Conservation (phyloP, 1,284 basidiomycete species). For the Pyrrhoderma lamaoense region DNA sequence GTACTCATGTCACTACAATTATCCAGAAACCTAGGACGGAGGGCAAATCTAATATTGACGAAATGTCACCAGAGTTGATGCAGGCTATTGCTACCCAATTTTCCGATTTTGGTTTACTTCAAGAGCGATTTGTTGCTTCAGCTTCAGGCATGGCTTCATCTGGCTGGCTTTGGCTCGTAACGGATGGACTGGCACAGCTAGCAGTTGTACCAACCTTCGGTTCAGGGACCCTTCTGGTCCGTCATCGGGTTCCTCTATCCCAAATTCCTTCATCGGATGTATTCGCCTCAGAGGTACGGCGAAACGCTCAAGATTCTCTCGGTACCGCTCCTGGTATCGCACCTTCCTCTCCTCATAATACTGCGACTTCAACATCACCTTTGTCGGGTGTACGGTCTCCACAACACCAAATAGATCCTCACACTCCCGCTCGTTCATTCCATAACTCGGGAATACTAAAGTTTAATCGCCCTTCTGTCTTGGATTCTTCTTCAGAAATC, state of each 20-base stretch:
- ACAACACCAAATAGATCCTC: slow-evolving; percentile 23
- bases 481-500: neutral
- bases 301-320: neutral
- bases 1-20: neutral
- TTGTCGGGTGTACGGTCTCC: slow-evolving; percentile 27
- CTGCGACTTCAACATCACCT: slow-evolving; percentile 26
- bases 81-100: slow-evolving; percentile 45
- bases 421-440: slow-evolving; percentile 25
- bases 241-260: slow-evolving; percentile 34
- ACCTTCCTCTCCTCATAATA: neutral
- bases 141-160: slow-evolving; percentile 73
- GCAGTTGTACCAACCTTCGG: slow-evolving; percentile 84
- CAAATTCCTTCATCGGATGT: neutral
- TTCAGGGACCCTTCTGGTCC: slow-evolving; percentile 81
- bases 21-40: slow-evolving; percentile 46
- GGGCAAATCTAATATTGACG: slow-evolving; percentile 34
- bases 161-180: slow-evolving; percentile 87
- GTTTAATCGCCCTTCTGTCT: neutral
- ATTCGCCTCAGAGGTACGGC: neutral
- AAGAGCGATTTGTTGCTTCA: slow-evolving; percentile 71
- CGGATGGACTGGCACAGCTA: slow-evolving; percentile 55
- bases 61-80: slow-evolving; percentile 34
- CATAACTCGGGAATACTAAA: slow-evolving; percentile 13
- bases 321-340: neutral
- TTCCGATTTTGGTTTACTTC: slow-evolving; percentile 61